Evolutionary conservation across 306 rosid species (phyloP).

Genomic region (barrel medic (Medicago truncatula)): DNA sequence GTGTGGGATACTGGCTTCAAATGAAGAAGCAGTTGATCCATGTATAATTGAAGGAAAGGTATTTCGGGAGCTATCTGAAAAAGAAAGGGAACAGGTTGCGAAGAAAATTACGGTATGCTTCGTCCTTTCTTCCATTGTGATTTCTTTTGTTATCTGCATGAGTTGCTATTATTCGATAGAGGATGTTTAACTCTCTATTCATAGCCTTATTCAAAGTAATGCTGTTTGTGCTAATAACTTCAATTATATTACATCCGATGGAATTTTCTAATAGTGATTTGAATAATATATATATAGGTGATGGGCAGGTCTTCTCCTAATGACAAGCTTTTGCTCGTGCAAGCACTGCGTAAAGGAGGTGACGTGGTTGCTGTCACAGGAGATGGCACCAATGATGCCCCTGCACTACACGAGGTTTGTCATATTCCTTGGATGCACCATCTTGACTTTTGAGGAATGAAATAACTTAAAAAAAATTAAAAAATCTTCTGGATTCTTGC

Average conservation of each 20-base stretch:
- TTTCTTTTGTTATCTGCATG: slow-evolving; percentile 30
- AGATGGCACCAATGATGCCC: slow-evolving; percentile 99
- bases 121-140: slow-evolving; percentile 12
- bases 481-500: not conserved
- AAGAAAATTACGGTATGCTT: slow-evolving; percentile 66
- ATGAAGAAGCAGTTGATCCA: slow-evolving; percentile 77
- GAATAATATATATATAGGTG: slow-evolving; percentile 59
- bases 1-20: slow-evolving; percentile 86
- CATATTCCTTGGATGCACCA: slow-evolving; percentile 41
- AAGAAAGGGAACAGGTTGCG: slow-evolving; percentile 78
- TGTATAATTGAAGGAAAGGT: slow-evolving; percentile 82
- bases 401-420: slow-evolving; percentile 97
- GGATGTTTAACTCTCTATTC: slow-evolving; percentile 25
- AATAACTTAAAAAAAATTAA: not conserved
- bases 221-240: slow-evolving; percentile 21
- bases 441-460: slow-evolving; percentile 27
- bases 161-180: slow-evolving; percentile 34
- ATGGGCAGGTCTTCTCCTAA: slow-evolving; percentile 99
- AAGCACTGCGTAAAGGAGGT: slow-evolving; percentile 91
- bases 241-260: slow-evolving; percentile 7
- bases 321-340: slow-evolving; percentile 97
- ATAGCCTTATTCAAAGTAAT: slow-evolving; percentile 30
- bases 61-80: slow-evolving; percentile 79
- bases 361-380: slow-evolving; percentile 99
- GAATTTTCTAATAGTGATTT: slow-evolving; percentile 32